A percentile compares a stretch with the other conserved stretches of the same genome.
phyloP scores from a whole-genome alignment of 495 filamentous ascomycete genomes.

The Xylaria cubensis region DNA sequence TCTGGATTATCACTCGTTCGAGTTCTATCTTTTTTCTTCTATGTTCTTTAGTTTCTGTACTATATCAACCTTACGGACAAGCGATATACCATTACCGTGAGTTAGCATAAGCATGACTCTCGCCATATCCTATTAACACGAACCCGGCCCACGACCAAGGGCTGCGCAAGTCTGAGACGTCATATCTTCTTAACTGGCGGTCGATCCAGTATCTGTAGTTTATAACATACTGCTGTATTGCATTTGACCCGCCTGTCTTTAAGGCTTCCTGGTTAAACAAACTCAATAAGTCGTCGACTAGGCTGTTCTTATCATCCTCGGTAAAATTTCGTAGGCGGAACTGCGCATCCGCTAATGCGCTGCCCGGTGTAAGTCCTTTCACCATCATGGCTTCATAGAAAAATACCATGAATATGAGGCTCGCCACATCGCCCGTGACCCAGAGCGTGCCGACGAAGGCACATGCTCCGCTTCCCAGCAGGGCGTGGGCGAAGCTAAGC shows the following conservation, averaged over 20 bases:
- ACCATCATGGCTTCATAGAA: constrained; percentile 22
- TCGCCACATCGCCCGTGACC: constrained; percentile 20
- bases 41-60: too few relatives aligned
- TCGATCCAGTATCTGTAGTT: constrained; percentile 22
- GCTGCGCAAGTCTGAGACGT: constrained; percentile 7
- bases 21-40: too few relatives aligned
- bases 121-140: constrained; percentile 20
- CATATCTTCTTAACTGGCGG: constrained; percentile 21
- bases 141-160: constrained; percentile 23
- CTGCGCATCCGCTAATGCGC: constrained; percentile 17
- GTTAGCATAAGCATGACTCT: constrained; percentile 11
- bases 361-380: constrained; percentile 6
- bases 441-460: constrained; percentile 26
- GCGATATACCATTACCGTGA: neutral
- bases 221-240: constrained; percentile 18
- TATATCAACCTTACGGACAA: neutral
- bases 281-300: constrained; percentile 2
- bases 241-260: neutral
- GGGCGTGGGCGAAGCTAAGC: constrained; percentile 23
- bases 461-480: constrained; percentile 20
- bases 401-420: constrained; percentile 21
- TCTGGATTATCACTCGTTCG: too few relatives aligned
- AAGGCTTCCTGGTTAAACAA: constrained; percentile 13
- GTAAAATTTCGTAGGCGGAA: constrained; percentile 19
- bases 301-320: constrained; percentile 2